phyloP scores from a whole-genome alignment of 2,329 filamentous ascomycete genomes.

The Aspergillus bombycis region DNA sequence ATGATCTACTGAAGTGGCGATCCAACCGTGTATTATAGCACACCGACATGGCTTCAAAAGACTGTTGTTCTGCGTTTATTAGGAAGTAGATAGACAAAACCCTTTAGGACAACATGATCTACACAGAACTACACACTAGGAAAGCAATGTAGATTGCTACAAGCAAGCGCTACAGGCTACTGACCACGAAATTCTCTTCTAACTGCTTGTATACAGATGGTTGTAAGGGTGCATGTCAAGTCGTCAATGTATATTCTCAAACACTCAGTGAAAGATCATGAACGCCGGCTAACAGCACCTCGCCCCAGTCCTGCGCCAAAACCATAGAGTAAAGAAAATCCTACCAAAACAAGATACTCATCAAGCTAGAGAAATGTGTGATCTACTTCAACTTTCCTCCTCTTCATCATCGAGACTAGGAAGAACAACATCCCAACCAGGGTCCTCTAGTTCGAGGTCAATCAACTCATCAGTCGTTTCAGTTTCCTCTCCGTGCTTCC shows the following conservation, averaged over 20 bases:
- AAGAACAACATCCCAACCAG: slow-evolving; percentile 42
- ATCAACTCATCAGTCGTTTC: slow-evolving; percentile 24
- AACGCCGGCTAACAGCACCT: slow-evolving; percentile 5
- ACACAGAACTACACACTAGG: neutral
- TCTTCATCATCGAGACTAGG: slow-evolving; percentile 41
- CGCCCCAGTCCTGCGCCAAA: neutral
- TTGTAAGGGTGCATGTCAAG: neutral
- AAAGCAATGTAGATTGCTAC: neutral
- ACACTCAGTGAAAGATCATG: neutral
- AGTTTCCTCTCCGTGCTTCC: slow-evolving; percentile 21
- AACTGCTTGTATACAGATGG: neutral
- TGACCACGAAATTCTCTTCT: neutral
- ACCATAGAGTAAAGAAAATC: neutral
- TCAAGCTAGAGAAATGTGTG: neutral
- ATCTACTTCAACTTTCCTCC: slow-evolving; percentile 11
- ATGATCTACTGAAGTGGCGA: neutral
- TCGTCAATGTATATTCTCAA: neutral
- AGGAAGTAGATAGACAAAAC: neutral
- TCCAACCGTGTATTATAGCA: neutral
- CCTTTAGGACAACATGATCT: neutral
- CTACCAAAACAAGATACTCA: neutral
- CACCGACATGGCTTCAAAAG: neutral
- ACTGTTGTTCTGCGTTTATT: neutral
- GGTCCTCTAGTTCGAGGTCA: slow-evolving; percentile 35
- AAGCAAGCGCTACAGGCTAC: neutral